These are phyloP conservation scores for Erythrobasidium hasegawianum DNA, from an alignment of 1,284 basidiomycete genomes.

Conservation along the genomic window DNA sequence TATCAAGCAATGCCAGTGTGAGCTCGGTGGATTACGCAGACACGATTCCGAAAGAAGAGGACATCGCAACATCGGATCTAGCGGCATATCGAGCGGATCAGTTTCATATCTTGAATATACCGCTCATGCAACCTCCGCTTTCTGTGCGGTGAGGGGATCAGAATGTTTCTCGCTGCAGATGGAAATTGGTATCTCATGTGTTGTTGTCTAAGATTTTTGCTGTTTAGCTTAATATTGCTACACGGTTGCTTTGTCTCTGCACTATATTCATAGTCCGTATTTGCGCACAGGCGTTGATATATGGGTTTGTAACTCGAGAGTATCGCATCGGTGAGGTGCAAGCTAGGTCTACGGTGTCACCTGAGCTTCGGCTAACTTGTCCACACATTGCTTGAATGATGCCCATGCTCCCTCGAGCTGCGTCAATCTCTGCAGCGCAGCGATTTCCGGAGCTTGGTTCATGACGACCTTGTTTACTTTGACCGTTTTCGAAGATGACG, in stretches of 20 bases:
- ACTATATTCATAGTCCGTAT: too few relatives aligned
- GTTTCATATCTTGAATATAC: constrained; percentile 71
- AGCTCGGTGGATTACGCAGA: constrained; percentile 25
- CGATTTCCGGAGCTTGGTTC: constrained; percentile 1
- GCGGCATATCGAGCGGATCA: constrained; percentile 60
- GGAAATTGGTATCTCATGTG: neutral
- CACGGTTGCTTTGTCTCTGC: too few relatives aligned
- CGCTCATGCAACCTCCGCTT: constrained; percentile 70
- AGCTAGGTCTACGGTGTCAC: too few relatives aligned
- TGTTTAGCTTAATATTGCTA: neutral
- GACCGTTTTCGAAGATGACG: neutral
- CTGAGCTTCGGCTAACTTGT: constrained; percentile 6
- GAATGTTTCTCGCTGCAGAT: too few relatives aligned
- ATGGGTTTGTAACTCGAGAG: too few relatives aligned
- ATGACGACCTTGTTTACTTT: constrained; percentile 16
- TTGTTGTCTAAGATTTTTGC: neutral
- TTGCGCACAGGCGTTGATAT: too few relatives aligned
- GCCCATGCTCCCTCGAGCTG: constrained; percentile 24
- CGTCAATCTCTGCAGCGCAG: constrained; percentile 16
- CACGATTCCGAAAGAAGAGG: constrained; percentile 37
- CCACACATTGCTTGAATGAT: constrained; percentile 15
- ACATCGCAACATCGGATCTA: constrained; percentile 56
- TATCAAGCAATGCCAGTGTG: constrained; percentile 10
- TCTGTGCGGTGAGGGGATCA: constrained; percentile 57
- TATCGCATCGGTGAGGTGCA: too few relatives aligned